These are phyloP conservation scores for Backusella luteola DNA, from an alignment of 192 early-diverging fungal genomes.

Conservation along the genomic window DNA sequence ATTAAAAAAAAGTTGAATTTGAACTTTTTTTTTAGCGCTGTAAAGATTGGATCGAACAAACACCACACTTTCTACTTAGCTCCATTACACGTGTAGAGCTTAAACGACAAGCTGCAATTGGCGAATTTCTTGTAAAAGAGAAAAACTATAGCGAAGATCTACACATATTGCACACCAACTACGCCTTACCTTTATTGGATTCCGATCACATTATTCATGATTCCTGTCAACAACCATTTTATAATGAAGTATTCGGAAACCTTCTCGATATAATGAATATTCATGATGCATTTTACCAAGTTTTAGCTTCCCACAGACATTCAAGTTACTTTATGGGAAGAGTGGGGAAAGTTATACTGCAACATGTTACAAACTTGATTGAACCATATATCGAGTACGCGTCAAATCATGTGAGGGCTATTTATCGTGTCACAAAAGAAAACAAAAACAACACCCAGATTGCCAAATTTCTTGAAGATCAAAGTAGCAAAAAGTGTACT, in stretches of 20 bases:
- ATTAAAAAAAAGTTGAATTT: background rate
- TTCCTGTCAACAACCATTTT: background rate
- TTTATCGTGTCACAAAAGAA: slow-evolving; percentile 14
- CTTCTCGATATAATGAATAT: slow-evolving; percentile 2
- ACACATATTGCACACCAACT: slow-evolving; percentile 10
- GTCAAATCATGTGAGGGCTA: slow-evolving; percentile 8
- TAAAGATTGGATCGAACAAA: background rate
- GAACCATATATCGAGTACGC: slow-evolving; percentile 24
- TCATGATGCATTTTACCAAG: background rate
- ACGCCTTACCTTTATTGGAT: slow-evolving; percentile 9
- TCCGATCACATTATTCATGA: background rate
- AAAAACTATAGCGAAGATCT: slow-evolving; percentile 20
- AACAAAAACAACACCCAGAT: background rate
- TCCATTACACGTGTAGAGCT: slow-evolving; percentile 3
- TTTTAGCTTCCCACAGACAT: background rate
- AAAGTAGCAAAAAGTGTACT: background rate
- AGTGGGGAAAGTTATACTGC: slow-evolving; percentile 4
- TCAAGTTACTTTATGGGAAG: slow-evolving; percentile 5
- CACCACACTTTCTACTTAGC: background rate
- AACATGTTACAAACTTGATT: slow-evolving; percentile 16
- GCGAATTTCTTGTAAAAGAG: slow-evolving; percentile 21
- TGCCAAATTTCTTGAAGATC: background rate
- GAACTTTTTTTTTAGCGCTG: background rate
- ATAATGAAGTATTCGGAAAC: slow-evolving; percentile 18
- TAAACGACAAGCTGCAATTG: slow-evolving; percentile 25